phyloP scores from a whole-genome alignment of 306 rosid species.

The Gastrolobium villosum region DNA sequence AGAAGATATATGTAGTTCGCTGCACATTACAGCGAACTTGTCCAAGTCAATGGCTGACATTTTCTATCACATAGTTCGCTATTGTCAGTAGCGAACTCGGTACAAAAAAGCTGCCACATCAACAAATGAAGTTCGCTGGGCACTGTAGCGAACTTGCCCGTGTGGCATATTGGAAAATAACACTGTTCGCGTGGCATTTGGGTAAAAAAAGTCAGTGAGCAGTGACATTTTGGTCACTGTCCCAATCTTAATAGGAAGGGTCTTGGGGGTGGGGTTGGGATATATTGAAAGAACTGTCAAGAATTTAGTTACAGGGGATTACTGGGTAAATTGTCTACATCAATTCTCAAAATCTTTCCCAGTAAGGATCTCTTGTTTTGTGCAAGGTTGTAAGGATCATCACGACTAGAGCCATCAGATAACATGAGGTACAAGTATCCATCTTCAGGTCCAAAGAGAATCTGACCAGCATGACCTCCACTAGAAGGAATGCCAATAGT shows the following conservation, averaged over 20 bases:
- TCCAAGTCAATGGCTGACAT: no score
- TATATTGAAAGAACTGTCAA: neutral
- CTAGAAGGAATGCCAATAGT: conserved; percentile 47
- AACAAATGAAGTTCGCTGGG: no score
- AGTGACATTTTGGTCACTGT: no score
- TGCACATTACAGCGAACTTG: no score
- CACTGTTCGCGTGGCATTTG: no score
- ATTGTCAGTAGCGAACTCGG: no score
- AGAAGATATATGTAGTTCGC: no score
- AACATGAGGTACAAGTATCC: conserved; percentile 54
- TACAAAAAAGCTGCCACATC: no score
- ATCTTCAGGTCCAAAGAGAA: conserved; percentile 61
- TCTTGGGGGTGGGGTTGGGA: neutral
- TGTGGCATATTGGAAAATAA: no score
- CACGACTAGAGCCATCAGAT: conserved; percentile 47
- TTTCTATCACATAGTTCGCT: no score
- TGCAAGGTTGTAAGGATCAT: conserved; percentile 55
- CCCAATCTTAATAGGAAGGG: neutral
- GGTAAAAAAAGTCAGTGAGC: no score
- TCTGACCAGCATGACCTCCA: conserved; percentile 53
- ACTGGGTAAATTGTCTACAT: conserved; percentile 58
- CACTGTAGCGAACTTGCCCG: no score
- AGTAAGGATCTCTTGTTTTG: conserved; percentile 62
- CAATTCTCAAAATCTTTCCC: conserved; percentile 60
- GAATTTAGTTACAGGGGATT: conserved; percentile 30